These are phyloP conservation scores for Chytriomyces sp. DNA, from an alignment of 192 early-diverging fungal genomes.

Conservation along the genomic window DNA sequence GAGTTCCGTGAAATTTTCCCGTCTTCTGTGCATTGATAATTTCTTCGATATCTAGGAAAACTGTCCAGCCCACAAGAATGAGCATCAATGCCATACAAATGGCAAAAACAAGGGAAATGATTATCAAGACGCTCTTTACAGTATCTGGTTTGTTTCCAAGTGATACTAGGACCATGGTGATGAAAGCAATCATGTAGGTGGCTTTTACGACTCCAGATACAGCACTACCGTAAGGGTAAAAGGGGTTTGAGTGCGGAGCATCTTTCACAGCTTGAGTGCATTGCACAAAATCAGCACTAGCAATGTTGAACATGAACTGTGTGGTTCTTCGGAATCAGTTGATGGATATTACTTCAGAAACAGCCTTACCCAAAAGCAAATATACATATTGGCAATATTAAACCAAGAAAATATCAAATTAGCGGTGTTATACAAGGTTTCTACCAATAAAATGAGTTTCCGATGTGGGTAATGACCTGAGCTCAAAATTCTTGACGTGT, in stretches of 20 bases:
- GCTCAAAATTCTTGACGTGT: conserved; percentile 59
- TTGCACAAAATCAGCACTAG: background rate
- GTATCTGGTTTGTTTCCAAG: conserved; percentile 9
- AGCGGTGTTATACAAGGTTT: conserved; percentile 70
- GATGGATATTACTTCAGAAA: background rate
- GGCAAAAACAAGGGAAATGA: conserved; percentile 47
- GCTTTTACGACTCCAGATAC: conserved; percentile 25
- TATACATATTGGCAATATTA: conserved; percentile 58
- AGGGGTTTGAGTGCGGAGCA: conserved; percentile 27
- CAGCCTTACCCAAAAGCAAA: conserved; percentile 52
- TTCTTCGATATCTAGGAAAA: conserved; percentile 7
- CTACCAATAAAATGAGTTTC: conserved; percentile 61
- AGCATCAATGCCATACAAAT: conserved; percentile 50
- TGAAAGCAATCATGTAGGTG: conserved; percentile 31
- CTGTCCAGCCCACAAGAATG: conserved; percentile 43
- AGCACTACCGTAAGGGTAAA: conserved; percentile 21
- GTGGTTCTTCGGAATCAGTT: background rate
- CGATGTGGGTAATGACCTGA: conserved; percentile 51
- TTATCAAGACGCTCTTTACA: conserved; percentile 43
- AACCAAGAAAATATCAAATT: conserved; percentile 53
- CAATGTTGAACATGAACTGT: conserved; percentile 32
- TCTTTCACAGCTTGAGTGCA: background rate
- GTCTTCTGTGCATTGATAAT: conserved; percentile 22
- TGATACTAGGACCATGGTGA: background rate
- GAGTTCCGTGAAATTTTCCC: conserved; percentile 13